phyloP scores from a whole-genome alignment of 129 eudicot genomes.

The carrot (Daucus carota) region DH1_v3.0 NC_030382.2:49044001-49044500 shows the following conservation, averaged over 20 bases:
- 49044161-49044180: neutral
- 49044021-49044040: no score
- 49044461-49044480: no score
- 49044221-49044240: slow-evolving; percentile 1
- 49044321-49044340: neutral
- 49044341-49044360: neutral
- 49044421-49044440: no score
- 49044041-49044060: no score
- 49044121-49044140: neutral
- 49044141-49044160: neutral
- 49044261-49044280: neutral
- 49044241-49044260: neutral
- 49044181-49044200: neutral
- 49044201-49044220: neutral
- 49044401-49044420: no score
- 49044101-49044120: neutral
- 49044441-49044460: no score
- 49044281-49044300: slow-evolving; percentile 1
- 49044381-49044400: no score
- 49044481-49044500: no score
- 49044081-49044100: no score
- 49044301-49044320: slow-evolving; percentile 5
- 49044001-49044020: no score
- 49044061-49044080: no score
- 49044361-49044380: no score